Base-by-base conservation (phyloP, 805 yeast species). In the Candida koratica region DNA sequence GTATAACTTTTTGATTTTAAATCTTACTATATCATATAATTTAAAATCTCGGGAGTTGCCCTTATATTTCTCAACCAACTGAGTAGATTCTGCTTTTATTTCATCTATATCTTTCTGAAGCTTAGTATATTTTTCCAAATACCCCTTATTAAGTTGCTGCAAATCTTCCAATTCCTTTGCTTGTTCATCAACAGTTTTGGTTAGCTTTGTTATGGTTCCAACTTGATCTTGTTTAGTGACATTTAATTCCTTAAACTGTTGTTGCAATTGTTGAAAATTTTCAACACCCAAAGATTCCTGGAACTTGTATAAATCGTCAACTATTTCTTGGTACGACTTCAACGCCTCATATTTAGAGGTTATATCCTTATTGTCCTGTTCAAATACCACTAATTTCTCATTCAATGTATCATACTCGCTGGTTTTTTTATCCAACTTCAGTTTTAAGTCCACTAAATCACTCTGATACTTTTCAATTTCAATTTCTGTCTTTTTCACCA, bases 11-110 rank as follows among this genome's bases (percentile, higher is more conserved):
- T 8, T 19, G 13, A 40, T 29, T 20, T 37, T 37, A 4, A 24
- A 28, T 17, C 39, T 39, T 5, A 44, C 42, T 4, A 39, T 17
- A 24, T 42, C 46, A 25, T 42, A 42, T 22, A 42, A 30, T 22
- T 37, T 33, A 17, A 32, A 28, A 16, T 36, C 37, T 23, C 17
- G 18, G 6, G 14, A 22, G 9, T 19, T 28, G 11, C 11, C 12
- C 2, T 29, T 15, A n/a, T 10, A 22, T 13, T 17, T 31, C 11
- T 23, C 23, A 9, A 28, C 15, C 15, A 28, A 28, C 18, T 25
- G 11, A 12, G 30, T 28, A 11, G 17, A 17, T 12, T 29, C 28
- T 13, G 11, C 13, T 25, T 41, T 32, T 4, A 16, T 18, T 7
- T 25, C 23, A 3, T 38, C 34, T 15, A 38, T 15, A 6, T 29